phyloP scores from a whole-genome alignment of 495 filamentous ascomycete species.

The Neurospora sp. region DNA sequence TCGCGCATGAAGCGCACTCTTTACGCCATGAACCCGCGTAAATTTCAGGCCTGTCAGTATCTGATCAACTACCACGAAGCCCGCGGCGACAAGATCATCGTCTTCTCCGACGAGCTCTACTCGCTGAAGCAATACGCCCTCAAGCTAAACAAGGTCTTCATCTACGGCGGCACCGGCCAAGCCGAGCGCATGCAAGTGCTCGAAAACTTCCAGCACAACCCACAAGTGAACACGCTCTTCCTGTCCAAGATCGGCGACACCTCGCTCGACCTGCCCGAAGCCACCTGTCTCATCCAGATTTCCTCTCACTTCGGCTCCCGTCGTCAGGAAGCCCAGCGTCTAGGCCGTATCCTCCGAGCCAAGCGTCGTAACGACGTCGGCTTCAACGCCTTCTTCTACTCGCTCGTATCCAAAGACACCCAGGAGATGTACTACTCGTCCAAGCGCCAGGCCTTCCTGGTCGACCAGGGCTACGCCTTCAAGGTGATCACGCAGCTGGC shows the following conservation, averaged over 20 bases:
- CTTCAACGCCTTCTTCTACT: constrained; percentile 99
- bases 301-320: constrained; percentile 97
- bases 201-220: constrained; percentile 95
- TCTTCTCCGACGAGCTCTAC: constrained; percentile 98
- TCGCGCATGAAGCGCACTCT: constrained; percentile 54
- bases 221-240: constrained; percentile 89
- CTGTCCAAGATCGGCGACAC: constrained; percentile 98
- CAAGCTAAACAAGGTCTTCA: constrained; percentile 80
- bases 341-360: constrained; percentile 89
- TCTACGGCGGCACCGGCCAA: constrained; percentile 84
- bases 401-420: constrained; percentile 91
- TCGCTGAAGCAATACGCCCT: constrained; percentile 77
- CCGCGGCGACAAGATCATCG: constrained; percentile 95
- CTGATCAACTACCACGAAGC: constrained; percentile 96
- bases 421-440: constrained; percentile 97
- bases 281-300: constrained; percentile 95
- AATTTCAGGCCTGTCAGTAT: constrained; percentile 95
- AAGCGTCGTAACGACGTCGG: constrained; percentile 97
- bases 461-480: constrained; percentile 98
- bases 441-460: constrained; percentile 93
- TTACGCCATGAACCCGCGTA: constrained; percentile 95
- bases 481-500: constrained; percentile 97
- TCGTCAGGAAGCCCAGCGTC: constrained; percentile 89
- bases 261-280: constrained; percentile 90
- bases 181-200: constrained; percentile 80